Evolutionary conservation across 345 rosid species (phyloP), one percentile per base, ranked within the genome.

Genomic region (Capsella bursapastoris): DNA sequence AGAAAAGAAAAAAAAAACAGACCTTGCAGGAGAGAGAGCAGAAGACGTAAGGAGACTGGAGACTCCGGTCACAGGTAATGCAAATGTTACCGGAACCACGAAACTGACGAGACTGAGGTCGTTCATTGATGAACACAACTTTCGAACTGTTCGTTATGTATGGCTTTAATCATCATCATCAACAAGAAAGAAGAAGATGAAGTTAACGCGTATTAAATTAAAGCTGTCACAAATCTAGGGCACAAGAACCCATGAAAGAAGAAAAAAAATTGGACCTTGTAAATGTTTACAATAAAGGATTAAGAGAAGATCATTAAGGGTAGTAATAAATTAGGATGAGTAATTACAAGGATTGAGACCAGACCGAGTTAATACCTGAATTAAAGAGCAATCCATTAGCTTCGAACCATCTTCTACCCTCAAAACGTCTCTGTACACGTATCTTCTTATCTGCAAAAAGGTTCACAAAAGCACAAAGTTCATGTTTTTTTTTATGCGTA

Each of bases 11-110:
- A 34, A 14, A n/a, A 18, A 8, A 16, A 6, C 25, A 52, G 18
- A 90, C 98, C 98, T 93, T 93, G 97, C 98, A 93, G 22, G 86
- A 89, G 76, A 93, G 86, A 47, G 89, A 93, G 74, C 98, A 93
- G 81, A 89, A 90, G 66, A 77, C 76, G 70, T 82, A 90, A 3
- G 89, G 86, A 14, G 86, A 88, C 64, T 89, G 96, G 6, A 93
- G 87, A 74, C 83, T 78, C 65, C 97, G 81, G 80, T 86, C 86
- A 70, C 98, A 93, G 22, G 87, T 85, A 67, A 28, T 28, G 76
- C 98, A 93, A 45, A 78, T 45, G 83, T 88, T 89, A 31, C 96
- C 93, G 44, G 92, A 83, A 34, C 85, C 81, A 81, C 89, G 84
- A 70, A 82, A 87, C 37, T 82, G 89, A 60, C 88, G 84, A 49